These are phyloP conservation scores for Ganoderma lucidum DNA, from an alignment of 1,284 basidiomycete genomes.

Conservation along the genomic window DNA sequence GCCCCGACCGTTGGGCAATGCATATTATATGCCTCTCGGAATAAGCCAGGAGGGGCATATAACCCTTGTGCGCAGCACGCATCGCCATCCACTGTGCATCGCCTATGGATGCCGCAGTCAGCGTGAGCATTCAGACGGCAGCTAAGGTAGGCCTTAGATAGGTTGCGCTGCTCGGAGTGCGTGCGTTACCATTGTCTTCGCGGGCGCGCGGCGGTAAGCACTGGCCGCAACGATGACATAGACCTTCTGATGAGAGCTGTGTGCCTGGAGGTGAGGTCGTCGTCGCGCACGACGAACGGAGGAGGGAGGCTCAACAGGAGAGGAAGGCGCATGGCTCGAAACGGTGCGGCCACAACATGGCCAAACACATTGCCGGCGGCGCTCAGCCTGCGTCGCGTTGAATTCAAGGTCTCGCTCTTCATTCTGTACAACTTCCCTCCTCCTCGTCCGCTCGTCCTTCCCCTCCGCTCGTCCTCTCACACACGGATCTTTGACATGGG, in stretches of 20 bases:
- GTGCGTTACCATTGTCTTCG: slow-evolving; percentile 8
- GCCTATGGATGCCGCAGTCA: slow-evolving; percentile 35
- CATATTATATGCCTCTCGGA: slow-evolving; percentile 18
- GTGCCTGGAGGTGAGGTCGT: not conserved
- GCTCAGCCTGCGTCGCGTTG: slow-evolving; percentile 14
- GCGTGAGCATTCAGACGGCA: not conserved
- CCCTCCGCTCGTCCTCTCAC: slow-evolving; percentile 35
- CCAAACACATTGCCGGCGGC: slow-evolving; percentile 30
- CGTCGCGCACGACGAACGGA: slow-evolving; percentile 12
- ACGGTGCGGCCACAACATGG: slow-evolving; percentile 27
- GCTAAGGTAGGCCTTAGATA: not conserved
- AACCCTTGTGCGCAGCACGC: slow-evolving; percentile 31
- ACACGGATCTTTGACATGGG: slow-evolving; percentile 50
- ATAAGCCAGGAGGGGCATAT: slow-evolving; percentile 17
- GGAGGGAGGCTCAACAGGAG: not conserved
- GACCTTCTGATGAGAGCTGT: not conserved
- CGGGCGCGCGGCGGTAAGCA: slow-evolving; percentile 14
- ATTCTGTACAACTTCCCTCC: slow-evolving; percentile 26
- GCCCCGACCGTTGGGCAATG: not conserved
- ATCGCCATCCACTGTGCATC: slow-evolving; percentile 34
- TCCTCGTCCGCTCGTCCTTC: slow-evolving; percentile 26
- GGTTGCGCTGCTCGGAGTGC: slow-evolving; percentile 10
- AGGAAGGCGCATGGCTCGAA: slow-evolving; percentile 16
- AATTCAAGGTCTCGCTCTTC: slow-evolving; percentile 19
- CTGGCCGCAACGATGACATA: slow-evolving; percentile 10